Conservation (phyloP, 2,329 filamentous ascomycete genomes). For the Calonectria pseudoreteaudii region DNA sequence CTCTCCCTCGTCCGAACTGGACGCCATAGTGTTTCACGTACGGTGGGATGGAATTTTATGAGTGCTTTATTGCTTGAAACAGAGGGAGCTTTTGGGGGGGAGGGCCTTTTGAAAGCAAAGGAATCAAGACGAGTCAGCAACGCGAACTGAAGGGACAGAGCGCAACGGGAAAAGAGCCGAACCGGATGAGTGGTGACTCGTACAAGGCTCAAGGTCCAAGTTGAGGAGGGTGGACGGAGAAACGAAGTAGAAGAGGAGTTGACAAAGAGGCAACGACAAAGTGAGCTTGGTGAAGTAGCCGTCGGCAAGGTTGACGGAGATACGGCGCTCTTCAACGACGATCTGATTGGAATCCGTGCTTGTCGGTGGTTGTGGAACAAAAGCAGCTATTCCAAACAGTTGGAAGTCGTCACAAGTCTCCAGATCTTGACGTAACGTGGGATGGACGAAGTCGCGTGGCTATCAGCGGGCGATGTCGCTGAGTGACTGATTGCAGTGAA, state of each 20-base stretch:
- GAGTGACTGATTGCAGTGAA: slow-evolving; percentile 24
- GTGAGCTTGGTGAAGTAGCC: not conserved
- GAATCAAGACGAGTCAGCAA: slow-evolving; percentile 51
- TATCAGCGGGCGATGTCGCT: slow-evolving; percentile 6
- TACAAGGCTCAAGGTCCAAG: slow-evolving; percentile 46
- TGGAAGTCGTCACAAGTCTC: slow-evolving; percentile 14
- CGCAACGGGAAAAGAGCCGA: slow-evolving; percentile 54
- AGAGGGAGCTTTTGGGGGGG: not conserved
- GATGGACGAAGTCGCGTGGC: slow-evolving; percentile 14
- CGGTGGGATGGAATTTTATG: slow-evolving; percentile 30
- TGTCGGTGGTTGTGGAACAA: not conserved
- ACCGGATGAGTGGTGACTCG: slow-evolving; percentile 56
- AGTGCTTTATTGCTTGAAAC: slow-evolving; percentile 13
- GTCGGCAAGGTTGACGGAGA: not conserved
- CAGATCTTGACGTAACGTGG: slow-evolving; percentile 26
- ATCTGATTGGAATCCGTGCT: not conserved
- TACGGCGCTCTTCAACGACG: not conserved
- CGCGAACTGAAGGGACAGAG: slow-evolving; percentile 42
- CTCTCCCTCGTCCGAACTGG: slow-evolving; percentile 88
- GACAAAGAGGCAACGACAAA: not conserved
- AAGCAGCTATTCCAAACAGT: not conserved
- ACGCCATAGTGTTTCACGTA: slow-evolving; percentile 51
- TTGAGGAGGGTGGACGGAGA: slow-evolving; percentile 27
- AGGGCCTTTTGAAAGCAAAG: slow-evolving; percentile 33
- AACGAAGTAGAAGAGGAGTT: slow-evolving; percentile 21